phyloP scores from a whole-genome alignment of 75 land plant species.

The Picea sitchensis region DNA sequence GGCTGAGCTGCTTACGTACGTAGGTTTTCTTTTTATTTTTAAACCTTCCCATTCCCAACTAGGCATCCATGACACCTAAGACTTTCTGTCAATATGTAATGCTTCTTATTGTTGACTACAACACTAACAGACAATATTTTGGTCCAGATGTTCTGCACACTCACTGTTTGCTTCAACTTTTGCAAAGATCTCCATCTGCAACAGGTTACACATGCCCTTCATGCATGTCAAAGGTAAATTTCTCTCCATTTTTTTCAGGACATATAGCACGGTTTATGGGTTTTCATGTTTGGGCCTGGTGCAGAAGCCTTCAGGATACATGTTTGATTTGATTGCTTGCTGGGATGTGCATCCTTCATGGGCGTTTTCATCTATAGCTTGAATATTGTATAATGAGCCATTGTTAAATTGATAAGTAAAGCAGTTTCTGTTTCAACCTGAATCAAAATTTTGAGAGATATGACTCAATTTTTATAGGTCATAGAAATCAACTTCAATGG shows the following conservation, averaged over 20 bases:
- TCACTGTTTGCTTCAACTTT: constrained; percentile 24
- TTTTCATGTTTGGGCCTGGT: neutral
- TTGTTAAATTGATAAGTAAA: neutral
- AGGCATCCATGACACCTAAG: neutral
- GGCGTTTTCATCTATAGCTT: neutral
- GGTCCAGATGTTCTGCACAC: constrained; percentile 28
- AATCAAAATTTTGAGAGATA: neutral
- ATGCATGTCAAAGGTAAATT: constrained; percentile 24
- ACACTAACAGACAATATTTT: neutral
- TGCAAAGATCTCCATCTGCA: constrained; percentile 28
- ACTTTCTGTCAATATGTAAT: neutral
- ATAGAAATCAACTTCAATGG: neutral
- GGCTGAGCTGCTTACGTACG: constrained; percentile 39
- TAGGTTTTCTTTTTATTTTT: neutral
- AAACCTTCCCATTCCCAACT: neutral
- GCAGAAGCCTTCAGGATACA: neutral
- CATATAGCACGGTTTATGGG: neutral
- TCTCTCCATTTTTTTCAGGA: neutral
- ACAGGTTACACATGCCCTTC: constrained; percentile 30
- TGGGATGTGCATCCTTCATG: neutral
- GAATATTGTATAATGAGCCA: neutral
- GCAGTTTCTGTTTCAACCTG: neutral
- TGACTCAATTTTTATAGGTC: neutral
- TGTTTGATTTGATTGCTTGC: constrained; percentile 1
- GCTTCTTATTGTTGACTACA: neutral